These are phyloP conservation scores for Paramecium sonneborni DNA, from an alignment of 73 alveolate species.

Conservation along the genomic window DNA sequence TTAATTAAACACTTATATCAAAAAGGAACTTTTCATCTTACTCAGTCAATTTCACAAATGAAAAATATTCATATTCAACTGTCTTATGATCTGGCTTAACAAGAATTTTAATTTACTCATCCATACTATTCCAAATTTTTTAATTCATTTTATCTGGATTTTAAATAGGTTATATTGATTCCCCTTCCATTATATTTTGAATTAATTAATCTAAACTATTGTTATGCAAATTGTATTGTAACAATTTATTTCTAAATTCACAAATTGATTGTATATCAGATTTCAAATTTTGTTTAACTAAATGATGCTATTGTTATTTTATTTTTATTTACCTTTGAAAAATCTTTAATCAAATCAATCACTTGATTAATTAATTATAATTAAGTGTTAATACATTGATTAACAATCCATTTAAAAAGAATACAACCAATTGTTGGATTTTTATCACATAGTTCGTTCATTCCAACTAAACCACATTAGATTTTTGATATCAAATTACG, in stretches of 20 bases:
- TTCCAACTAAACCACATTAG: neutral
- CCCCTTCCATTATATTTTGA: neutral
- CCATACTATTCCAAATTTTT: neutral
- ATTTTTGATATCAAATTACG: neutral
- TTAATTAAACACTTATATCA: neutral
- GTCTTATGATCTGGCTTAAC: neutral
- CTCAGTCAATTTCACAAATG: neutral
- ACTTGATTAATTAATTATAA: neutral
- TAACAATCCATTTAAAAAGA: neutral
- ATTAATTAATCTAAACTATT: neutral
- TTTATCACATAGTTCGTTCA: neutral
- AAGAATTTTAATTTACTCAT: neutral
- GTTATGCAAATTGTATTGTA: neutral
- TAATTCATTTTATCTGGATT: neutral
- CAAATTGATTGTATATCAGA: neutral
- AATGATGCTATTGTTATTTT: neutral
- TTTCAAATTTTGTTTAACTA: neutral
- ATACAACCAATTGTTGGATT: neutral
- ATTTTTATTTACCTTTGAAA: neutral
- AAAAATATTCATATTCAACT: neutral
- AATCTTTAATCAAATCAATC: neutral
- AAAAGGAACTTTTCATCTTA: slow-evolving; percentile 14
- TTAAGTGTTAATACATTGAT: neutral
- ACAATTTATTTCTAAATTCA: neutral
- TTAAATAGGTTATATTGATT: neutral